Base-by-base conservation (phyloP, 768 basidiomycete species). In the Phaeotremella fagi region DNA sequence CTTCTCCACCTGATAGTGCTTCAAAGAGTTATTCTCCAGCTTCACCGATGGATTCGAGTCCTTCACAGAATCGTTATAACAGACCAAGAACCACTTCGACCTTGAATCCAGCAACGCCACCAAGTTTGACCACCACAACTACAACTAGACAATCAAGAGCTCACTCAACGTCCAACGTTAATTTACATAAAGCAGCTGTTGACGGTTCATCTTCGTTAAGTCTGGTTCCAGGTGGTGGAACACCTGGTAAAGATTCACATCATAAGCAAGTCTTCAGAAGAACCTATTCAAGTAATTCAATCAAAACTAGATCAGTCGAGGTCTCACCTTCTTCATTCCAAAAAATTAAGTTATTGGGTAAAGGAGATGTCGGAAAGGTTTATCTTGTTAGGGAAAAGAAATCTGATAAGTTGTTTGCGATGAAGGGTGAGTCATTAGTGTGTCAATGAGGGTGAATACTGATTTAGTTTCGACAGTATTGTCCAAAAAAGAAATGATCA, bases 401-500 rank as follows among this genome's bases (percentile, higher is more conserved):
- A 81, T 85, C 85, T 45, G 82, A 84, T 66, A 95, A 94, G 77
- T 80, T 98, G 59, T 99, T 85, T 77, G 95, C 95, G 54, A 99
- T 99, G 95, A 99, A 99, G 84, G 92, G 92, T 90, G 79, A 70
- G 82, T 41, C 15, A 18, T 20, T 18, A 45, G 12, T 3, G 27
- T 26, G 35, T 48, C n/a, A 28, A 14, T 27, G n/a, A 23, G 4
- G 22, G 23, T 12, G 18, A 14, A 25, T 52, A 22, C 18, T 22
- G 22, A 38, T 35, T 36, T 54, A 53, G 54, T 70, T 52, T 59
- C 60, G 66, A 22, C 75, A 94, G 95, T 99, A 22, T 79, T 99
- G 41, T 95, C 91, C 46, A 98, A 98, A 80, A 89, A 87, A 79
- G 95, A 99, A 80, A 98, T 99, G 94, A 92, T 99, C 75, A 90